Evolutionary conservation across 73 alveolate species (phyloP).

Genomic region (Tetrahymena elliotti): DNA sequence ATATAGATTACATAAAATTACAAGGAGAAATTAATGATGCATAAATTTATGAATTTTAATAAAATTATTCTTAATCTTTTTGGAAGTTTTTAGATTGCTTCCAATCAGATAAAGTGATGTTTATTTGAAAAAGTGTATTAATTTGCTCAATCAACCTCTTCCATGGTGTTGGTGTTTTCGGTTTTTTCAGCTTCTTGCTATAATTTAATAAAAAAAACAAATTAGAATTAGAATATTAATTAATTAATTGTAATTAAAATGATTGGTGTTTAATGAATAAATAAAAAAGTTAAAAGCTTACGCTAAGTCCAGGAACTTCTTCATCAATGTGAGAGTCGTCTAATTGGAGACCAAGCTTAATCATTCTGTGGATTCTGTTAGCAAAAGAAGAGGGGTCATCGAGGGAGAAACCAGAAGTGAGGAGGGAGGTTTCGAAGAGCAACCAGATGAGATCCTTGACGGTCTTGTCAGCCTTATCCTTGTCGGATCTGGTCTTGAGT

Average conservation of each 20-base stretch:
- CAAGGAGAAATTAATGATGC: not conserved
- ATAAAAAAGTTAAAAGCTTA: not conserved
- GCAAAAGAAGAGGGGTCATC: constrained; percentile 98
- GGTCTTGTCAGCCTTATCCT: constrained; percentile 94
- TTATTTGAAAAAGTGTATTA: not conserved
- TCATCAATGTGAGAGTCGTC: constrained; percentile 74
- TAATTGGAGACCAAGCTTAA: constrained; percentile 94
- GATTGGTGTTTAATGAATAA: not conserved
- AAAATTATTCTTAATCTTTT: not conserved
- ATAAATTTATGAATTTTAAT: not conserved
- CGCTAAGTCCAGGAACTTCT: constrained; percentile 26
- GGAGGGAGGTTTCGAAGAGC: constrained; percentile 96
- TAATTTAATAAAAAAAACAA: not conserved
- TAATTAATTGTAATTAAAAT: not conserved
- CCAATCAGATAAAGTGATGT: not conserved
- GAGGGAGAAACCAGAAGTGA: constrained; percentile 97
- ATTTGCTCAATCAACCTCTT: not conserved
- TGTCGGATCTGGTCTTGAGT: constrained; percentile 93
- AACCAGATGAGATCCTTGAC: constrained; percentile 98
- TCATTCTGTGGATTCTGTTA: constrained; percentile 98
- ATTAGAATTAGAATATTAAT: not conserved
- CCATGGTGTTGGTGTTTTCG: constrained; percentile 1
- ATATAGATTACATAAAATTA: not conserved
- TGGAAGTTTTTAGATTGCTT: not conserved
- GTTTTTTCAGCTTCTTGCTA: not conserved